A percentile compares a stretch with the other conserved stretches of the same genome.
phyloP scores from a whole-genome alignment of 257 asterid genomes.

The Lavandula angustifolia region DNA sequence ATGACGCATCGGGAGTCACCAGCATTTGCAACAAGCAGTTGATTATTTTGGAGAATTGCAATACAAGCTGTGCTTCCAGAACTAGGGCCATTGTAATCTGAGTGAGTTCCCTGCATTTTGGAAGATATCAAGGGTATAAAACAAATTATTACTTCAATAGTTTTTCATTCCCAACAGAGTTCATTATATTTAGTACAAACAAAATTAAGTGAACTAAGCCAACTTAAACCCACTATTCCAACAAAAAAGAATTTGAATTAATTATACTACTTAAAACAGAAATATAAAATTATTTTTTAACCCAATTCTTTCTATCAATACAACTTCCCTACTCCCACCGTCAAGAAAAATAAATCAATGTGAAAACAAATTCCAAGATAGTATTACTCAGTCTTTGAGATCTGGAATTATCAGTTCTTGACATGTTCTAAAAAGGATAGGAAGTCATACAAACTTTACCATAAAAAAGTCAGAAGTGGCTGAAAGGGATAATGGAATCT shows the following conservation, averaged over 20 bases:
- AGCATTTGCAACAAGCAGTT: constrained; percentile 83
- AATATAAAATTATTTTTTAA: too few relatives aligned
- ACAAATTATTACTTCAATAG: not conserved
- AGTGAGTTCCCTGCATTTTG: constrained; percentile 53
- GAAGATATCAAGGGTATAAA: constrained; percentile 15
- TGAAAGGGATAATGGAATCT: too few relatives aligned
- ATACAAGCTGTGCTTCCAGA: constrained; percentile 92
- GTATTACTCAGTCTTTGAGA: too few relatives aligned
- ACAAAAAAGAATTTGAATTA: not conserved
- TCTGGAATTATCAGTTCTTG: too few relatives aligned
- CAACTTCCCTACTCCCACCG: too few relatives aligned
- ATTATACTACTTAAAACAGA: too few relatives aligned
- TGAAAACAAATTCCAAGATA: too few relatives aligned
- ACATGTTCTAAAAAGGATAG: too few relatives aligned
- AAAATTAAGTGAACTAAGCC: not conserved
- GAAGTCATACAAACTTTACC: too few relatives aligned
- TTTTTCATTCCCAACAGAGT: not conserved
- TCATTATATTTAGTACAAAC: not conserved
- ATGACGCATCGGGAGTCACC: constrained; percentile 94
- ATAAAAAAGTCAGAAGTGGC: too few relatives aligned
- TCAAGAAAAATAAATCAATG: too few relatives aligned
- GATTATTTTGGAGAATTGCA: constrained; percentile 60
- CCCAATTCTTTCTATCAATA: too few relatives aligned
- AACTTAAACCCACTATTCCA: not conserved
- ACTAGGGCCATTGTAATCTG: constrained; percentile 68